Evolutionary conservation across 257 asterid species (phyloP), one percentile per base, ranked within the genome.

Genomic region (Thymus quinquecostatus): DNA sequence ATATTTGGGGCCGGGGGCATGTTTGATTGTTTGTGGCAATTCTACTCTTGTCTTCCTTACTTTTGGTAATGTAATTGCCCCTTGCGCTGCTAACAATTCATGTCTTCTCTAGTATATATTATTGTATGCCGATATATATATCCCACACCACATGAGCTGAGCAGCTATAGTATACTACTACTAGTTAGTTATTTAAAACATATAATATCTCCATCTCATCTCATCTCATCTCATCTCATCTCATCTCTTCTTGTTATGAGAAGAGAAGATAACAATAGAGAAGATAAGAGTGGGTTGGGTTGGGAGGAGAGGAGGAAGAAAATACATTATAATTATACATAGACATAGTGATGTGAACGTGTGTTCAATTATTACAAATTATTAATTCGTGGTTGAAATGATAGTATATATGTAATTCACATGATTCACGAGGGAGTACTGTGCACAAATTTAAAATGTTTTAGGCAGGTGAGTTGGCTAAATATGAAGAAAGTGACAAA

Each of bases 391-490:
- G 30, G 44, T 6, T 59, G 29, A 44, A 10, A 38, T 29, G 64
- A 43, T 61, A 36, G 41, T 5, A 38, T 38, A 21, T 21, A 21
- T 21, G 21, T 21, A 10, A 38, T 30, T 11, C 80, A 76, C 58
- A 71, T 70, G 77, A 70, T 27, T 0, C 73, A 76, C 8, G 73
- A 56, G 73, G 64, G 33, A 29, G 0, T 3, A 61, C 10, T 72
- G 32, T 49, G 2, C 10, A 28, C 43, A 1, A 60, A 10, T 70
- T 70, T 45, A 9, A 59, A 45, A 2, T 33, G 50, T 70, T 58
- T 70, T 55, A 5, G 28, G 10, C 1, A 5, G 38, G 62, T 57
- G 62, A 10, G 62, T 29, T 57, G 62, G 62, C 41, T 55, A 12
- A 33, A 38, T 38, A 38, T 4, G 40, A 41, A n/a, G n/a, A 14